Evolutionary conservation across 768 basidiomycete species (phyloP), one percentile per base, ranked within the genome.

Genomic region (Leucogyrophana mollusca): DNA sequence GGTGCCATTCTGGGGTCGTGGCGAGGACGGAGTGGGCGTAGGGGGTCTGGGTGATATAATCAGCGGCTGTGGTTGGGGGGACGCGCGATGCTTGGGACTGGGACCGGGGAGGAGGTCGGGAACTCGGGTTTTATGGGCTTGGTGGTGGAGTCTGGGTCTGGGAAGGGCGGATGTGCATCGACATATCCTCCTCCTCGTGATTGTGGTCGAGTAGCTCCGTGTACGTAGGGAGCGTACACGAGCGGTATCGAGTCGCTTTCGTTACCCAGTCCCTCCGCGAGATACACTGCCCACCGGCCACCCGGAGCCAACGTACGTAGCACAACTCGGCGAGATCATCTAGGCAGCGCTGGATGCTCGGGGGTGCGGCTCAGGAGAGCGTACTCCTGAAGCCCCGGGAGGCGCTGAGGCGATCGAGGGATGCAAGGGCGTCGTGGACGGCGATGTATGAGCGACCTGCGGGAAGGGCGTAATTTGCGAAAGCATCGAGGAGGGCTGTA

Each of bases 21-120:
- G 85, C 76, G 18, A 91, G 78, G 3, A 84, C 74, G 0, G 89
- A 91, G 53, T 85, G 80, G 2, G 76, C 76, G 56, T 91, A 91
- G 4, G 88, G 85, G 1, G 89, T 78, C 56, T 81, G 80, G 9
- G 83, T 77, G 20, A 83, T 69, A 48, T 87, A 86, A 60, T 90
- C 85, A 2, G 87, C 82, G 2, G 83, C 74, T 2, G 66, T 60
- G 11, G 68, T 54, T 10, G 73, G 66, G 4, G 65, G 59, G 2
- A 73, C 62, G 16, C 67, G 77, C 20, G 64, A 71, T n/a, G n/a
- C n/a, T n/a, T n/a, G n/a, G n/a, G n/a, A n/a, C n/a, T n/a, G n/a
- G 27, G 27, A 7, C 13, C 7, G 7, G 27, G 60, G 42, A 80
- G 64, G 57, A 83, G 36, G 43, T 49, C 0, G 61, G 66, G 49